Base-by-base conservation (phyloP, 129 eudicot species). In the Flaveria linearis region DNA sequence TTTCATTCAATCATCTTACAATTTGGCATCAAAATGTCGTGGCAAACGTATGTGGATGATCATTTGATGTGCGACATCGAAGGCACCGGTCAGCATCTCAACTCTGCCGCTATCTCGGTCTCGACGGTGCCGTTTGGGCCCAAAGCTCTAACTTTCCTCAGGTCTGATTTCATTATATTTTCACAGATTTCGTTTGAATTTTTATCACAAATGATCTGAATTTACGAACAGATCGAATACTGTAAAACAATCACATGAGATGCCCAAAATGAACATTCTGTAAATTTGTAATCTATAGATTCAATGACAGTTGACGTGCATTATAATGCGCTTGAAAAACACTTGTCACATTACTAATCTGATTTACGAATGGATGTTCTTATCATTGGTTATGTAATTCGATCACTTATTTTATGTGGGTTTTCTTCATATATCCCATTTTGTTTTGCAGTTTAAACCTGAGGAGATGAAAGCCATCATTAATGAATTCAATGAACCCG, bases 401-500 rank as follows among this genome's bases (percentile, higher is more conserved):
- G 22, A 20, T 20, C 33, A 28, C 33, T 28, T 28, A 28, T 28
- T 3, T 1, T 28, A 28, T 68, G 17, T 33, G 12, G 30, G 1
- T 28, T 43, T 16, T 42, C 33, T 2, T 63, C 0, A 20, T 20
- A 15, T 33, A 36, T 76, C 64, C 5, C 45, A 22, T 55, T 15
- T 61, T 66, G 28, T 49, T 72, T 12, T 73, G 72, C 80, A 86
- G 93, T 68, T 82, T 51, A 88, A 84, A 42, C 87, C 88, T 3
- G 85, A 84, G 39, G 90, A 88, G 85, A 77, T 88, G 72, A 76
- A 77, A 62, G 73, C 75, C 52, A 70, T 88, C 46, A 80, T 84
- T 68, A 84, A 69, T 53, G 93, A 88, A 77, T 88, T 88, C 12
- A 77, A 86, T 26, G 88, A 86, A 39, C 86, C 85, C 46, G 90